Percentiles rank a stretch among this genome's conserved stretches.
Conservation (phyloP, 805 yeast species). For the Sugiyamaella marilandica region DNA sequence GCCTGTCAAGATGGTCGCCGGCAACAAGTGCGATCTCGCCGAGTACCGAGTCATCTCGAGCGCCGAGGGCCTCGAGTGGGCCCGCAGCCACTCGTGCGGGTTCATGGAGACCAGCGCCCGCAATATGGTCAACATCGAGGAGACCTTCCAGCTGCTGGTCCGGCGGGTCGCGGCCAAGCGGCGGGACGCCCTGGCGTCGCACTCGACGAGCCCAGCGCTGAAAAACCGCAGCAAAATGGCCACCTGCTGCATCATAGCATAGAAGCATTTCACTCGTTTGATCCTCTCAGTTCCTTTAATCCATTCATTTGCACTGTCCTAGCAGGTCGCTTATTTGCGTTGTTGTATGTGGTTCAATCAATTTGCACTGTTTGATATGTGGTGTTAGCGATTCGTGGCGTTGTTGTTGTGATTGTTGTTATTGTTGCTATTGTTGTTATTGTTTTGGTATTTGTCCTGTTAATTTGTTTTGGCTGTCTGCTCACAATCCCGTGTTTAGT, state of each 20-base stretch:
- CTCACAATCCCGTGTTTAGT: too few relatives aligned
- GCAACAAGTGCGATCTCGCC: constrained; percentile 61
- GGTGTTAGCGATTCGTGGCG: background rate
- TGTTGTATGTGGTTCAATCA: too few relatives aligned
- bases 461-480: too few relatives aligned
- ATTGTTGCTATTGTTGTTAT: background rate
- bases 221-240: background rate
- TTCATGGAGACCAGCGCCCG: constrained; percentile 89
- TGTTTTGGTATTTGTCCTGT: background rate
- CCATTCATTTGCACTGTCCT: too few relatives aligned
- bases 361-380: background rate
- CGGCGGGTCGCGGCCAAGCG: constrained; percentile 41
- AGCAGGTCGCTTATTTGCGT: too few relatives aligned
- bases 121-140: constrained; percentile 77
- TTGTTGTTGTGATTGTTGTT: background rate
- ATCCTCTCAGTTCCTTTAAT: background rate
- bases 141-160: constrained; percentile 63
- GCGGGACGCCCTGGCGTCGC: background rate
- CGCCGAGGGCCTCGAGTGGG: constrained; percentile 51
- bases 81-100: constrained; percentile 57
- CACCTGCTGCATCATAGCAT: constrained; percentile 1
- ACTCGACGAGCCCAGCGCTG: background rate
- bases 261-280: background rate
- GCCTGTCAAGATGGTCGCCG: constrained; percentile 68
- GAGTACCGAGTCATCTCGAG: constrained; percentile 52